phyloP scores from a whole-genome alignment of 2,329 filamentous ascomycete species.

The Aspergillus tubingensis region DNA sequence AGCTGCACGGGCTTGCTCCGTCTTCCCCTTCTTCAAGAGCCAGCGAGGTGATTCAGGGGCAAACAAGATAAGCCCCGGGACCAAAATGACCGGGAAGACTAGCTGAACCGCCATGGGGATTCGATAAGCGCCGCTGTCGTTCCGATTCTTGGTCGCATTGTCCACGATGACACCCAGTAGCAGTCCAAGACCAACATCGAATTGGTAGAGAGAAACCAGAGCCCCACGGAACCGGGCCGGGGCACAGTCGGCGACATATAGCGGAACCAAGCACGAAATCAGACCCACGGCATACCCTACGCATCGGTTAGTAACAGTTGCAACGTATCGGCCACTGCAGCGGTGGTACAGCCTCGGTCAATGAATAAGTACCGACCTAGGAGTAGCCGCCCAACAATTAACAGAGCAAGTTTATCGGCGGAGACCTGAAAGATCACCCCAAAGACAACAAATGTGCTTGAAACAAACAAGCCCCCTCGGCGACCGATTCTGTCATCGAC shows the following conservation, averaged over 20 bases:
- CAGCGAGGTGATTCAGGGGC: conserved; percentile 18
- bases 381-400: neutral
- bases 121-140: conserved; percentile 1
- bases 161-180: conserved; percentile 2
- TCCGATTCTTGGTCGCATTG: conserved; percentile 1
- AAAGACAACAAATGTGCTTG: neutral
- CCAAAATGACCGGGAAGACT: neutral
- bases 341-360: neutral
- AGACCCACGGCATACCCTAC: conserved; percentile 2
- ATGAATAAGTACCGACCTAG: neutral
- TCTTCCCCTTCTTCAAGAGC: conserved; percentile 10
- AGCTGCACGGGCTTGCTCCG: conserved; percentile 7
- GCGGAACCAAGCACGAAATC: neutral
- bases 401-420: neutral
- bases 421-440: conserved; percentile 1
- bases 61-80: conserved; percentile 8
- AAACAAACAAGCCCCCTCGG: neutral
- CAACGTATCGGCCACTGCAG: neutral
- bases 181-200: conserved; percentile 4
- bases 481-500: conserved; percentile 2
- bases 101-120: conserved; percentile 6
- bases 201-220: conserved; percentile 3
- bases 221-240: conserved; percentile 4
- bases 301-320: neutral
- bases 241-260: conserved; percentile 6